Base-by-base conservation (phyloP, 768 basidiomycete genomes). In the Lanmaoa rubissima region DNA sequence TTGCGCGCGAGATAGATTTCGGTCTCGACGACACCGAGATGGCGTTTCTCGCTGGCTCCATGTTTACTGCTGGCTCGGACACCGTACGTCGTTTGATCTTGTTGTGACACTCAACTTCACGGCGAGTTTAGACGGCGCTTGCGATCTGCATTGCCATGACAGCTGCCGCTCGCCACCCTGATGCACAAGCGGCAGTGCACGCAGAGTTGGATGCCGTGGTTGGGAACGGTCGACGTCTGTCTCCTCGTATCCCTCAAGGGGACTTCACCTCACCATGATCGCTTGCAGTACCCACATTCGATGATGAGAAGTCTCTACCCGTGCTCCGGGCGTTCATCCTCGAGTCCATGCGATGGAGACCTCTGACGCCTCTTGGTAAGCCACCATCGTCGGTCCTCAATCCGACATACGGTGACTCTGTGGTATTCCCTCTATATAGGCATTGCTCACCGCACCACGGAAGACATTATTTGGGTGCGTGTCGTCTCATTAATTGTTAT, bases 61-160 rank as follows among this genome's bases (percentile, higher is more conserved):
- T 84, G 73, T 84, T 84, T 61, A 77, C 82, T 39, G 83, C 82
- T 28, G 82, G 83, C 1, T 76, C 78, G 1, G 82, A 83, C 58
- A 83, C 83, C 7, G 74, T 73, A 51, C 3, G 66, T 32, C 11
- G 6, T 38, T 34, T 35, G 31, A 48, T 38, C 28, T n/a, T 16
- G 38, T 21, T n/a, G 12, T 16, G 13, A 17, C 4, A 1, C 1
- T 36, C 1, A 36, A 31, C 9, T 39, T 55, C 24, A 54, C 6
- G 5, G n/a, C 5, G 5, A 35, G 3, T 21, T 28, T 26, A 75
- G 54, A 83, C 81, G 1, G 79, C 82, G 0, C 75, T 76, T 9
- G 80, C 78, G 0, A 82, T 83, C 40, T 78, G 77, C 51, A 71
- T 79, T 40, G 65, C 69, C 1, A 69, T 84, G 32, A 71, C 81